These are phyloP conservation scores for Suillus clintonianus DNA, from an alignment of 768 basidiomycete genomes.

Conservation along the genomic window DNA sequence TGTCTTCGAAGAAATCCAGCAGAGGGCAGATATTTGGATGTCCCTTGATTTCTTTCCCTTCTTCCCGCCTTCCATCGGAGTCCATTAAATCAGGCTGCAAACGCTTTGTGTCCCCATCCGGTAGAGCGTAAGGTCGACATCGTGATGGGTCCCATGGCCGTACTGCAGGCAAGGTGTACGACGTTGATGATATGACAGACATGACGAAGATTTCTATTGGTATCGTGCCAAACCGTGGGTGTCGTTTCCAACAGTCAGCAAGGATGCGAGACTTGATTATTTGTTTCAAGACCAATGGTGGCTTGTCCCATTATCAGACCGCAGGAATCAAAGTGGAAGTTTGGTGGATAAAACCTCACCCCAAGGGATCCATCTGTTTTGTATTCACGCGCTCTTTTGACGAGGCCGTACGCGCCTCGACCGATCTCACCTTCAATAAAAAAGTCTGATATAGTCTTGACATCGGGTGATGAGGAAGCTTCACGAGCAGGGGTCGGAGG, in stretches of 20 bases:
- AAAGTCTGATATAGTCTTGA: conserved; percentile 82
- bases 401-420: conserved; percentile 92
- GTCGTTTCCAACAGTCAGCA: conserved; percentile 99
- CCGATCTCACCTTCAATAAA: conserved; percentile 88
- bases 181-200: conserved; percentile 83
- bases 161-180: conserved; percentile 74
- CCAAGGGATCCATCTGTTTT: conserved; percentile 76
- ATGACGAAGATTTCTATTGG: conserved; percentile 97
- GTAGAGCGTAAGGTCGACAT: conserved; percentile 19
- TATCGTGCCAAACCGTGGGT: conserved; percentile 91
- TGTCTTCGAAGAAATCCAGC: conserved; percentile 96
- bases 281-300: conserved; percentile 93
- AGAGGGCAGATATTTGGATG: conserved; percentile 96
- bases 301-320: conserved; percentile 44
- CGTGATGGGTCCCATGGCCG: conserved; percentile 86
- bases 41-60: conserved; percentile 74
- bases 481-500: conserved; percentile 59
- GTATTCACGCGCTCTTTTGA: conserved; percentile 86
- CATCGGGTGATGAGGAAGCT: conserved; percentile 41
- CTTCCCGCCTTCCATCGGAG: conserved; percentile 54
- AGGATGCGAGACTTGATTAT: conserved; percentile 98
- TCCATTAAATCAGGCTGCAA: neutral
- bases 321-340: conserved; percentile 19
- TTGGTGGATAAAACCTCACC: conserved; percentile 49
- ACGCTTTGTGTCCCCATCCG: conserved; percentile 10